phyloP scores from a whole-genome alignment of 768 basidiomycete species.

The Termitomyces sp. region DNA sequence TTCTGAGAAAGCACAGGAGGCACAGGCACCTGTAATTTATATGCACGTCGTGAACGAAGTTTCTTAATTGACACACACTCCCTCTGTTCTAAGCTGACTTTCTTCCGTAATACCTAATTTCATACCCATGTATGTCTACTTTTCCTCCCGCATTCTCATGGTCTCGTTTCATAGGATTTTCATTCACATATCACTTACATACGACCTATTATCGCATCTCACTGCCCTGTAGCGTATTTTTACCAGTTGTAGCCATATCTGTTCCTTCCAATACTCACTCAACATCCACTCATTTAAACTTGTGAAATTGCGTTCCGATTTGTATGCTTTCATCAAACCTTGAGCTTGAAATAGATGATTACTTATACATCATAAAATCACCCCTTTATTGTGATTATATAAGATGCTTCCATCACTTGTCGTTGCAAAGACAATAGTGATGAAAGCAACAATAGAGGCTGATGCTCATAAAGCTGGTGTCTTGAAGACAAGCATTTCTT shows the following conservation, averaged over 20 bases:
- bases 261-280: neutral
- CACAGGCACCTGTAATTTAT: constrained; percentile 25
- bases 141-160: neutral
- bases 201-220: neutral
- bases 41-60: constrained; percentile 42
- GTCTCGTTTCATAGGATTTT: neutral
- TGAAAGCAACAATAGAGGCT: constrained; percentile 26
- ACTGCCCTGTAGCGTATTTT: constrained; percentile 7
- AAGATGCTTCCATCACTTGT: neutral
- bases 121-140: constrained; percentile 1
- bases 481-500: neutral
- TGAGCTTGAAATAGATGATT: neutral
- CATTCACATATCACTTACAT: neutral
- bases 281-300: neutral
- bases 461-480: constrained; percentile 18
- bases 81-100: neutral
- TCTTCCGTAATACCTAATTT: neutral
- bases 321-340: neutral
- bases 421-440: constrained; percentile 14
- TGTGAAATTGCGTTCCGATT: neutral
- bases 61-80: constrained; percentile 14
- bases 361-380: neutral
- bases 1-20: constrained; percentile 18
- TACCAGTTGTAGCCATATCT: constrained; percentile 5
- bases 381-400: constrained; percentile 28